A percentile compares a stretch with the other conserved stretches of the same genome.
phyloP scores from a whole-genome alignment of 2,329 filamentous ascomycete genomes.

The Aureobasidium musti region DNA sequence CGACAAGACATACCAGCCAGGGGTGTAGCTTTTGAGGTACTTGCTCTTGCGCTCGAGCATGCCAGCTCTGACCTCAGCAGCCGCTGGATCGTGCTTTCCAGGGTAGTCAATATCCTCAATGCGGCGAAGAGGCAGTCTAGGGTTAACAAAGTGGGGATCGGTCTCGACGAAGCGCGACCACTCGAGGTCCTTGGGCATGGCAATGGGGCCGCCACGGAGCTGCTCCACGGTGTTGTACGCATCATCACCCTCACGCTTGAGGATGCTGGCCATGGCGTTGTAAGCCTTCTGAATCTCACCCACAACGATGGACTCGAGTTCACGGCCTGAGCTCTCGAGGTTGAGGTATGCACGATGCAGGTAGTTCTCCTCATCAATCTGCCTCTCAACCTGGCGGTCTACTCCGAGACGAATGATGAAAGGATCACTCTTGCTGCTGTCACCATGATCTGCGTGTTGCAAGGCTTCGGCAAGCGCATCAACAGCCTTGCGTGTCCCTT shows the following conservation, averaged over 20 bases:
- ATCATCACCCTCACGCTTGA: slow-evolving; percentile 87
- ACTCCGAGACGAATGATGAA: slow-evolving; percentile 84
- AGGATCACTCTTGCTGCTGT: slow-evolving; percentile 88
- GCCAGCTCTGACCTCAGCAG: slow-evolving; percentile 81
- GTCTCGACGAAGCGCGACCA: slow-evolving; percentile 80
- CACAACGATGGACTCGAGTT: slow-evolving; percentile 94
- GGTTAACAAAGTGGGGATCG: slow-evolving; percentile 85
- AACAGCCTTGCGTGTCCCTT: slow-evolving; percentile 76
- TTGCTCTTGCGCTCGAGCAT: slow-evolving; percentile 98
- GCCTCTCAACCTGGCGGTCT: slow-evolving; percentile 85
- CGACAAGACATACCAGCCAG: slow-evolving; percentile 95
- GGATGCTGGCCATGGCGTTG: slow-evolving; percentile 85
- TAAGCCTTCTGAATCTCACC: slow-evolving; percentile 98
- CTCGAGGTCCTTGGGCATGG: slow-evolving; percentile 93
- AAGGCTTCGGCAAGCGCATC: slow-evolving; percentile 79
- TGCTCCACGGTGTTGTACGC: slow-evolving; percentile 76
- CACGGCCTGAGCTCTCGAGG: slow-evolving; percentile 87
- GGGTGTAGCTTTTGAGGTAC: slow-evolving; percentile 95
- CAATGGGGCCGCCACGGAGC: slow-evolving; percentile 78
- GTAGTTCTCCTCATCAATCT: slow-evolving; percentile 97
- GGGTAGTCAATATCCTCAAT: slow-evolving; percentile 86
- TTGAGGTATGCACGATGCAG: slow-evolving; percentile 90
- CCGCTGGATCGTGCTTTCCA: slow-evolving; percentile 81
- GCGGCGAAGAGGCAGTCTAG: slow-evolving; percentile 73
- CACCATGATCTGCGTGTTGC: slow-evolving; percentile 70